These are phyloP conservation scores for Theobroma cacao DNA, from an alignment of 345 rosid species.

Conservation along the genomic window DNA sequence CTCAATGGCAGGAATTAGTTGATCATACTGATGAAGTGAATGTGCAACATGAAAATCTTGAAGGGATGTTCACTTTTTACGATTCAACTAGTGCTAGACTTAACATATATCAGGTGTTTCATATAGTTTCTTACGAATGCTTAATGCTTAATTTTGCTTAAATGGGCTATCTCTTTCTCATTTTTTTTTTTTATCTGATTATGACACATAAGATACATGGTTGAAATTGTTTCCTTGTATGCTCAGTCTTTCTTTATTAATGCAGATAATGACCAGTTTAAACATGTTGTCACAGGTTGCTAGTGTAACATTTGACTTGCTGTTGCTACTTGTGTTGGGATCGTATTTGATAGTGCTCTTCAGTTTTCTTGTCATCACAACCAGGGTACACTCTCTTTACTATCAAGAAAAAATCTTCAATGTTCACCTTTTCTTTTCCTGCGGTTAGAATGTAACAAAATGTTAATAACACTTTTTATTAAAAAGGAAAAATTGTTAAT, in stretches of 20 bases:
- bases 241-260: background rate
- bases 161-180: background rate
- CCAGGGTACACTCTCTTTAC: conserved; percentile 58
- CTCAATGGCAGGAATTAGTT: conserved; percentile 72
- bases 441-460: background rate
- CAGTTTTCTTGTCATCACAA: conserved; percentile 90
- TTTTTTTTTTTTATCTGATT: too few relatives aligned
- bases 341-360: conserved; percentile 87
- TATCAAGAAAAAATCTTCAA: conserved; percentile 6
- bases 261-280: background rate
- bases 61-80: conserved; percentile 87
- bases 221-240: background rate
- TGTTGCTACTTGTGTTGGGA: conserved; percentile 87
- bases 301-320: conserved; percentile 94
- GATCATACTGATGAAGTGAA: conserved; percentile 75
- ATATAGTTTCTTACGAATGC: background rate
- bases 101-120: conserved; percentile 80
- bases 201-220: too few relatives aligned
- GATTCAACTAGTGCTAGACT: conserved; percentile 76
- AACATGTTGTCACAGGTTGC: conserved; percentile 71
- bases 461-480: background rate
- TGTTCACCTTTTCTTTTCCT: background rate
- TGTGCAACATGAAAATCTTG: conserved; percentile 75
- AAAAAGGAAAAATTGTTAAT: background rate
- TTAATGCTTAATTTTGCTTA: background rate